A percentile compares a stretch with the other conserved stretches of the same genome.
These are phyloP conservation scores for Ceriops decandra DNA, from an alignment of 345 rosid genomes.

Conservation along the genomic window DNA sequence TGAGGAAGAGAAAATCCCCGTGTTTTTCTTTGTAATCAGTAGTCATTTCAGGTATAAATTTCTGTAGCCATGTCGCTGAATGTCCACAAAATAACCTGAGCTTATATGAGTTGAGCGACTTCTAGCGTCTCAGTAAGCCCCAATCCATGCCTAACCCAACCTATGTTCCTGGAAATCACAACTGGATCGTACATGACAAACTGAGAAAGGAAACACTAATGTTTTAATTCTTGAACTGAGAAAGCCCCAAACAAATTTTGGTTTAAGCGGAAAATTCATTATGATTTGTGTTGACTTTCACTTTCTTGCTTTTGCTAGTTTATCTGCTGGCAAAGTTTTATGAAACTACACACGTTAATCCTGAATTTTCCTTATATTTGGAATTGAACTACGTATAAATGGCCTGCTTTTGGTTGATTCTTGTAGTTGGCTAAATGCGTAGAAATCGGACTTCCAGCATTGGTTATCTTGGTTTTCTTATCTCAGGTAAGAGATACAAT, in stretches of 20 bases:
- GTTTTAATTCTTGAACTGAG: neutral
- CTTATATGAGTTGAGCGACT: no score
- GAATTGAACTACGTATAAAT: conserved; percentile 1
- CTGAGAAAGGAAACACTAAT: neutral
- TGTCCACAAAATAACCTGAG: no score
- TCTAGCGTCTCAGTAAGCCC: neutral
- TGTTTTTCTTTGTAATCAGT: no score
- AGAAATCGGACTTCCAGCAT: conserved; percentile 81
- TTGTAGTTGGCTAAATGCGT: conserved; percentile 68
- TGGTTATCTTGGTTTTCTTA: conserved; percentile 53
- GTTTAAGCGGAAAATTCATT: neutral
- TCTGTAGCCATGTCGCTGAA: no score
- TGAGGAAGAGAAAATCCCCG: no score
- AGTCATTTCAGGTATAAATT: no score
- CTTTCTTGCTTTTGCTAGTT: neutral
- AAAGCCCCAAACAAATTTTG: neutral
- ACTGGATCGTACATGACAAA: neutral
- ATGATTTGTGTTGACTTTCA: neutral
- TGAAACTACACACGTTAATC: neutral
- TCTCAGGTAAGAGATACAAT: conserved; percentile 60
- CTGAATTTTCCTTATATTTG: conserved; percentile 4
- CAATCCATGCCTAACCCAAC: neutral
- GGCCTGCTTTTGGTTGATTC: conserved; percentile 15
- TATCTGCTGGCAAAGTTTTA: neutral
- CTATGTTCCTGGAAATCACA: neutral